Evolutionary conservation across 345 rosid genomes (phyloP), one percentile per base, ranked within the genome.

Genomic region (Eucalyptus regnans): DNA sequence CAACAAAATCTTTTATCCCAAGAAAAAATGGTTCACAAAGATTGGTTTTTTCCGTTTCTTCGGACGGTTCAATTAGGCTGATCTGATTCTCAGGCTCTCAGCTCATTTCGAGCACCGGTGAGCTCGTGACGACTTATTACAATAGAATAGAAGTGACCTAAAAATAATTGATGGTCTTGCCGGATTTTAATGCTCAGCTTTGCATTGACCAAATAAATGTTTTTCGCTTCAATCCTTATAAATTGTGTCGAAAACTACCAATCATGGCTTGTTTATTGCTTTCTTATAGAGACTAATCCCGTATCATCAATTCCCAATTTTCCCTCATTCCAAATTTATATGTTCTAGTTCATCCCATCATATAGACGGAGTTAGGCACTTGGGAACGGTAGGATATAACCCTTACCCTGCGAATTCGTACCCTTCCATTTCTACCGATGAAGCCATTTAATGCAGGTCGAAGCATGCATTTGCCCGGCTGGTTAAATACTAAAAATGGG

Each of bases 61-160:
- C 1, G 1, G 9, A 64, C 10, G 0, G 37, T n/a, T 64, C 37
- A 8, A 64, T n/a, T 0, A 31, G 23, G 80, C 43, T 10, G 12
- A 20, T 68, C 80, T 3, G 43, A 68, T 0, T 17, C 0, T 16
- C 43, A 17, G 12, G 80, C 44, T 31, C 6, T 0, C 43, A 3
- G 22, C 9, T 33, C 43, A 0, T 68, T 17, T n/a, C 20, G 22
- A 7, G 17, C 17, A n/a, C 76, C 37, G 2, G 5, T 14, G 15
- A n/a, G 4, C 23, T 68, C 12, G 7, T 8, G 80, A 68, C 44
- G 3, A 33, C 44, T 8, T 1, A 68, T 4, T 18, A 1, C 80
- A 7, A 17, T 68, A 31, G 80, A 33, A 41, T 16, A 2, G 22
- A 16, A 68, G 43, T 17, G 22, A 68, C 80, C 80, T 8, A 4